Conservation (phyloP, 345 rosid species). For the Arabidopsis arenosa region DNA sequence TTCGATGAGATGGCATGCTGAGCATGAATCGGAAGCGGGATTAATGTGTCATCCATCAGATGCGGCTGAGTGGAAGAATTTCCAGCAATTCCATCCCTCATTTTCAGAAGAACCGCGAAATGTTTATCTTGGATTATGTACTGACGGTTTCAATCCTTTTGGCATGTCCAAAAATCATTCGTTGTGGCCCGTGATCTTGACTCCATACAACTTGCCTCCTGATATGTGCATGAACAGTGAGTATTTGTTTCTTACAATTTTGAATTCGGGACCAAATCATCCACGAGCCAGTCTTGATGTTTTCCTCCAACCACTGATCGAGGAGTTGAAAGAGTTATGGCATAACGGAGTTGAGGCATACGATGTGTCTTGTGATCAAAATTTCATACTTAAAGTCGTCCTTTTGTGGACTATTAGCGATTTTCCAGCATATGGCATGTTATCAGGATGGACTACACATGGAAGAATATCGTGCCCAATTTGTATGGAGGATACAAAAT, state of each 20-base stretch:
- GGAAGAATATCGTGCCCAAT: too few relatives aligned
- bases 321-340: background rate
- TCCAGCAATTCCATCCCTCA: background rate
- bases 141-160: background rate
- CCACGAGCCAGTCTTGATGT: background rate
- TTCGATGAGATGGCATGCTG: too few relatives aligned
- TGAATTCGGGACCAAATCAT: background rate
- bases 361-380: background rate
- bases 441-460: background rate
- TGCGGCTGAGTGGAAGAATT: background rate
- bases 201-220: background rate
- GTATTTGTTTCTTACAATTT: background rate
- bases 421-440: background rate
- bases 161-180: background rate
- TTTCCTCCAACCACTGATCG: background rate
- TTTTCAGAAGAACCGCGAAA: background rate
- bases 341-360: background rate
- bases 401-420: background rate
- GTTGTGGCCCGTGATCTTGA: background rate
- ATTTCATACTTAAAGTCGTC: background rate
- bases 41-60: background rate
- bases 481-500: too few relatives aligned
- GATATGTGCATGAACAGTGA: background rate
- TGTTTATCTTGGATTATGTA: background rate
- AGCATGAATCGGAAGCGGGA: too few relatives aligned